A percentile compares a stretch with the other conserved stretches of the same genome.
Evolutionary conservation across 495 filamentous ascomycete genomes (phyloP).

Genomic region (Daldinia vernicosa): DNA sequence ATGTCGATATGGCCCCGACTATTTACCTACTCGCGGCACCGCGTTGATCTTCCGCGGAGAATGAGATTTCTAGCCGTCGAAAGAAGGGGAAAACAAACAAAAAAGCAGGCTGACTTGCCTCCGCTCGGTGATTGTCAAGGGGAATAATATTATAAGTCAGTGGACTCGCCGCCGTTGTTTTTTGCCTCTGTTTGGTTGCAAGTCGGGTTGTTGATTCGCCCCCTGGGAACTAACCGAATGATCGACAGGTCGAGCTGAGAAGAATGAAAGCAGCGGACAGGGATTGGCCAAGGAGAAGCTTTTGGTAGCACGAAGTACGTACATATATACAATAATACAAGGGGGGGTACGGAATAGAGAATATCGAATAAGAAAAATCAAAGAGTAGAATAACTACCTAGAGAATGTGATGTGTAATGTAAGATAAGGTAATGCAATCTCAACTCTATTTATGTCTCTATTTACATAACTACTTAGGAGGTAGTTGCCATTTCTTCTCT

Average conservation of each 20-base stretch:
- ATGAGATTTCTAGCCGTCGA: neutral
- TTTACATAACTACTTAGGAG: too few relatives aligned
- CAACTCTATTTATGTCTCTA: neutral
- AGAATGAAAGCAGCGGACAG: constrained; percentile 12
- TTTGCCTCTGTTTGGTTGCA: neutral
- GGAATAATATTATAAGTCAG: neutral
- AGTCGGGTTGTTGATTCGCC: neutral
- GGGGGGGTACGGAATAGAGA: neutral
- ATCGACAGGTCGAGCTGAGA: constrained; percentile 26
- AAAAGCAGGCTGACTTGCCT: neutral
- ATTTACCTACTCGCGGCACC: neutral
- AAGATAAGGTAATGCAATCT: neutral
- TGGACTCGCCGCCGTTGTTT: neutral
- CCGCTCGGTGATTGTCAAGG: neutral
- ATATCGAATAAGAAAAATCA: constrained; percentile 15
- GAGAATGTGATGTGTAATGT: neutral
- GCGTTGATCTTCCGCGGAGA: constrained; percentile 14
- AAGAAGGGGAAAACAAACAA: neutral
- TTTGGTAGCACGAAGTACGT: constrained; percentile 21
- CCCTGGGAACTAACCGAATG: constrained; percentile 13
- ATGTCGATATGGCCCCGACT: neutral
- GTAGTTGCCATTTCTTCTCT: neutral
- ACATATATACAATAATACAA: neutral
- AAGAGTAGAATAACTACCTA: neutral
- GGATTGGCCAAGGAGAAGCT: constrained; percentile 11